phyloP scores from a whole-genome alignment of 1,139 yeast species.

The Protomyces macrosporus region DNA sequence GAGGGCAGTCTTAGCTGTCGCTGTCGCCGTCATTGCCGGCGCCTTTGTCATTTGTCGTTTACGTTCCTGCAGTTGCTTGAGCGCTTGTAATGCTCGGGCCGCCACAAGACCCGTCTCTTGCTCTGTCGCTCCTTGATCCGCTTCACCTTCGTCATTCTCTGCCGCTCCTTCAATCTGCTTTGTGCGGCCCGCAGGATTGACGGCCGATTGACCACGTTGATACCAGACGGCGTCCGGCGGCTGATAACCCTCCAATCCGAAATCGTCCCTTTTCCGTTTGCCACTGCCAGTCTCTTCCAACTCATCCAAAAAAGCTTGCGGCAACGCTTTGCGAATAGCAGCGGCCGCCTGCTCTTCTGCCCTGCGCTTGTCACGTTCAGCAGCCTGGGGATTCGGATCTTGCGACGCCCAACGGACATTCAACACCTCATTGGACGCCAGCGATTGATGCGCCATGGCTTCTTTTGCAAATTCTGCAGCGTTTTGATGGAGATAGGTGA shows the following conservation, averaged over 20 bases:
- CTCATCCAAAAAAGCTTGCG: constrained; percentile 33
- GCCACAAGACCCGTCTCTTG: not conserved
- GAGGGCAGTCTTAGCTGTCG: not conserved
- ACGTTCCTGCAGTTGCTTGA: constrained; percentile 1
- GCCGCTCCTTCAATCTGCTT: not conserved
- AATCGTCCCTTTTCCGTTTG: constrained; percentile 23
- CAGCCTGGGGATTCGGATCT: constrained; percentile 73
- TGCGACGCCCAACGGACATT: constrained; percentile 84
- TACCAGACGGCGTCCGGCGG: constrained; percentile 32
- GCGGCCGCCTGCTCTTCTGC: constrained; percentile 43
- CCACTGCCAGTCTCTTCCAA: constrained; percentile 28
- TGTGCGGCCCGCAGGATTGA: constrained; percentile 27
- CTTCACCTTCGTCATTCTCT: not conserved
- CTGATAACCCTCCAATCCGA: constrained; percentile 30
- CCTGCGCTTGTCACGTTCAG: constrained; percentile 45
- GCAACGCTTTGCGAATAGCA: constrained; percentile 39
- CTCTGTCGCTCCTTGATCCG: not conserved
- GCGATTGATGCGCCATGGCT: constrained; percentile 78
- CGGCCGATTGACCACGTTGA: constrained; percentile 29
- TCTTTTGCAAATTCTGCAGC: constrained; percentile 93
- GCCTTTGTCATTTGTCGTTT: not conserved
- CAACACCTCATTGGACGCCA: constrained; percentile 60
- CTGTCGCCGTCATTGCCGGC: not conserved
- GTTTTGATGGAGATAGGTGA: constrained; percentile 60
- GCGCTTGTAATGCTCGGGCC: constrained; percentile 18